These are phyloP conservation scores for Lachnellula occidentalis DNA, from an alignment of 2,329 filamentous ascomycete genomes.

Conservation along the genomic window DNA sequence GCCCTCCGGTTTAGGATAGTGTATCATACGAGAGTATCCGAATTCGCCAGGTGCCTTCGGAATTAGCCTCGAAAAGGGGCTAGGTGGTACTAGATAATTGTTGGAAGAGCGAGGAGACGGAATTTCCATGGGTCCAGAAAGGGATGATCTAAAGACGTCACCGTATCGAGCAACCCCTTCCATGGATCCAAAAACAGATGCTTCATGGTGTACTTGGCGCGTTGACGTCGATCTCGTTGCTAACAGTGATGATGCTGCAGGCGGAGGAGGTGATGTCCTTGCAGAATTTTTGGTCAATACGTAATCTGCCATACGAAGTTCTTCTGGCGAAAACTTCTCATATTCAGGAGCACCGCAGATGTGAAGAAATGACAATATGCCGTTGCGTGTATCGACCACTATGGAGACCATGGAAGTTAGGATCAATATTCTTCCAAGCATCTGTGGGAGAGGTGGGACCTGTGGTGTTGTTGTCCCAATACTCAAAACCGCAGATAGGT, in stretches of 20 bases:
- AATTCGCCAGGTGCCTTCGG: background rate
- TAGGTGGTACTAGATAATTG: background rate
- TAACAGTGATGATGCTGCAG: background rate
- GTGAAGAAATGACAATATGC: background rate
- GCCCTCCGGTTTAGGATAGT: background rate
- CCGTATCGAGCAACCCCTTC: no score
- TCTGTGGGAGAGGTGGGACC: background rate
- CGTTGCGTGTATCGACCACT: background rate
- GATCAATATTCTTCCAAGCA: background rate
- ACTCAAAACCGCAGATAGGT: no score
- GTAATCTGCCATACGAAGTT: constrained; percentile 6
- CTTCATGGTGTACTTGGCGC: background rate
- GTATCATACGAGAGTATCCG: background rate
- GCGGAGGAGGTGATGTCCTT: background rate
- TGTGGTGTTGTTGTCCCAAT: no score
- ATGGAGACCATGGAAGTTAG: background rate
- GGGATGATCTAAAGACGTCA: no score
- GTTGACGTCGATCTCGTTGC: background rate
- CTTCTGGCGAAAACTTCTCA: constrained; percentile 2
- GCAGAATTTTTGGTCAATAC: background rate
- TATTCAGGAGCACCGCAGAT: background rate
- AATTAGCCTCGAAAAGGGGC: background rate
- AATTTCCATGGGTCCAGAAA: no score
- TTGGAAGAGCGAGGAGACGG: no score
- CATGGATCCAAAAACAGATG: no score